These are phyloP conservation scores for Hemisphaericaspora xylofermentans DNA, from an alignment of 1,139 yeast species.

Conservation along the genomic window DNA sequence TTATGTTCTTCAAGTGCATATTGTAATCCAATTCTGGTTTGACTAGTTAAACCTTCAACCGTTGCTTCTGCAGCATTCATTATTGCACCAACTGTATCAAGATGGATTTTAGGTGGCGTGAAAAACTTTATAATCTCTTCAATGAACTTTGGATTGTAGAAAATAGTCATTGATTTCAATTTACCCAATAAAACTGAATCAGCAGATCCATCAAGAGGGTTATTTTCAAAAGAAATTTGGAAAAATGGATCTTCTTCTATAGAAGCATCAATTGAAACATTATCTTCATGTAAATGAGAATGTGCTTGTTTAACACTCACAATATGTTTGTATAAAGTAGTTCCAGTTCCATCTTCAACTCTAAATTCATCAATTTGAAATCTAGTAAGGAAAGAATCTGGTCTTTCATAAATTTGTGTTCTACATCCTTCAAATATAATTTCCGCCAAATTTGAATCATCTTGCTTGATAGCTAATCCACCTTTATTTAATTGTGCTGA, in stretches of 20 bases:
- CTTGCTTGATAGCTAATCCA: slow-evolving; percentile 60
- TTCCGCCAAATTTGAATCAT: slow-evolving; percentile 61
- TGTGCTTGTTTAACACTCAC: slow-evolving; percentile 77
- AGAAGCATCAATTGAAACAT: slow-evolving; percentile 5
- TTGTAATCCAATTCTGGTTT: slow-evolving; percentile 89
- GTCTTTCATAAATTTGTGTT: slow-evolving; percentile 70
- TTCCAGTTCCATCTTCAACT: slow-evolving; percentile 82
- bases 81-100: slow-evolving; percentile 87
- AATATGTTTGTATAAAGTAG: slow-evolving; percentile 74
- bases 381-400: slow-evolving; percentile 71
- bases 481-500: slow-evolving; percentile 73
- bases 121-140: slow-evolving; percentile 76
- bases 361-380: slow-evolving; percentile 78
- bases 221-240: slow-evolving; percentile 76
- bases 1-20: slow-evolving; percentile 94
- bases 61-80: slow-evolving; percentile 96
- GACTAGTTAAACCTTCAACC: slow-evolving; percentile 84
- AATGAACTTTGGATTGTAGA: slow-evolving; percentile 78
- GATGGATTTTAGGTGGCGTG: slow-evolving; percentile 81
- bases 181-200: slow-evolving; percentile 75
- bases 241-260: slow-evolving; percentile 63
- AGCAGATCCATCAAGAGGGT: slow-evolving; percentile 81
- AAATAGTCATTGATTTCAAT: slow-evolving; percentile 83
- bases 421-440: slow-evolving; percentile 81
- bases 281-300: slow-evolving; percentile 25